Evolutionary conservation across 2,329 filamentous ascomycete species (phyloP).

Genomic region (Alternaria viburni): DNA sequence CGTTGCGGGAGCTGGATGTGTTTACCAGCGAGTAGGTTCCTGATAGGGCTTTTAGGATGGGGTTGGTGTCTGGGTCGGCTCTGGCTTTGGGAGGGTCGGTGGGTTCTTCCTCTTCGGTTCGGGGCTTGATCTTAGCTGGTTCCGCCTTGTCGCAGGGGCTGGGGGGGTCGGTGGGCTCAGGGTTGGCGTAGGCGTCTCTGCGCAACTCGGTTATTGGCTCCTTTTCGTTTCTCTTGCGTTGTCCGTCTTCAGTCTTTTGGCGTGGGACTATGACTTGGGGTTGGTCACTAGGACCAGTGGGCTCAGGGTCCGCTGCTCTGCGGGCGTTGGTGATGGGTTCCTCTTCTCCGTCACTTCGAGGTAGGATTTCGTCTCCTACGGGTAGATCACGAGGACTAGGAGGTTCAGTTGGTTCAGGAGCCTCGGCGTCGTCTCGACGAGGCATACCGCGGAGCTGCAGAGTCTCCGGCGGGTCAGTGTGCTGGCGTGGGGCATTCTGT

Average conservation of each 20-base stretch:
- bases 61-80: not conserved
- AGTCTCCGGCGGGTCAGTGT: not conserved
- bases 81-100: not conserved
- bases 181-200: not conserved
- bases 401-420: not conserved
- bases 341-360: not conserved
- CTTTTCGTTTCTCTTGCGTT: not conserved
- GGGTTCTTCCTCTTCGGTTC: not conserved
- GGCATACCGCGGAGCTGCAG: not conserved
- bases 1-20: conserved; percentile 29
- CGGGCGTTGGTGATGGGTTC: not conserved
- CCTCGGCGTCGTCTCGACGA: not conserved
- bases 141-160: not conserved
- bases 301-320: not conserved
- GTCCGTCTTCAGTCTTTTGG: not conserved
- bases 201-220: not conserved
- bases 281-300: not conserved
- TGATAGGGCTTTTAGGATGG: conserved; percentile 26
- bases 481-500: not conserved
- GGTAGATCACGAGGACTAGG: not conserved
- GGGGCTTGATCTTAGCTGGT: not conserved
- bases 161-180: not conserved
- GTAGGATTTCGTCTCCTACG: not conserved
- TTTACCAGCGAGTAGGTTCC: conserved; percentile 36
- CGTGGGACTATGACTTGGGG: not conserved